phyloP scores from a whole-genome alignment of 2,329 filamentous ascomycete genomes.

The Calonectria pseudoturangicola region DNA sequence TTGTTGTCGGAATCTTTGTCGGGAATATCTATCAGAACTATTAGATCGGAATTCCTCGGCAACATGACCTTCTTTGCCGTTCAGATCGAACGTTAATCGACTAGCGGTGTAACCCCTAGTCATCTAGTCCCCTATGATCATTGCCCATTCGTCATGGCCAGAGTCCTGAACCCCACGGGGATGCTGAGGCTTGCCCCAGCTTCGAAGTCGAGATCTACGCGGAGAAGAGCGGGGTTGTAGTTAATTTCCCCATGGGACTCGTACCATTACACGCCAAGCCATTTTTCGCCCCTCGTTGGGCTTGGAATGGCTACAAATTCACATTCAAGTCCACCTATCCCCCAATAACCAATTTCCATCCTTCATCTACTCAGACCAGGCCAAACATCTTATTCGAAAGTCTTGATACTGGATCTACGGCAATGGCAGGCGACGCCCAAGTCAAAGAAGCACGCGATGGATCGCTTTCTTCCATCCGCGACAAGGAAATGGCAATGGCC shows the following conservation, averaged over 20 bases:
- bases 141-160: too few relatives aligned
- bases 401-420: background rate
- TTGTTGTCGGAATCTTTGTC: constrained; percentile 9
- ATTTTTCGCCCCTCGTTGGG: too few relatives aligned
- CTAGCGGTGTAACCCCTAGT: background rate
- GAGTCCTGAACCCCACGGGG: constrained; percentile 7
- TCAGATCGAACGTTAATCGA: background rate
- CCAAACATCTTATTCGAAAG: too few relatives aligned
- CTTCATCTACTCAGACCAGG: background rate
- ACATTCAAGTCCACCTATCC: too few relatives aligned
- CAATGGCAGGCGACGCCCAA: background rate
- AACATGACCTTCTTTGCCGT: background rate
- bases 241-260: background rate
- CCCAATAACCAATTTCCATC: background rate
- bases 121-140: too few relatives aligned
- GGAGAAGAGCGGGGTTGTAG: background rate
- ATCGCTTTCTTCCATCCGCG: background rate
- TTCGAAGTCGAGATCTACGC: background rate
- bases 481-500: background rate
- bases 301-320: too few relatives aligned
- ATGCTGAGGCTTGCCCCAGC: background rate
- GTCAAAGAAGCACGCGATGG: background rate
- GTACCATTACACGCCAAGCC: too few relatives aligned
- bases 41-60: background rate
- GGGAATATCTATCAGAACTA: background rate